Evolutionary conservation across 768 basidiomycete genomes (phyloP), one percentile per base, ranked within the genome.

Genomic region (Podaxis sp.): DNA sequence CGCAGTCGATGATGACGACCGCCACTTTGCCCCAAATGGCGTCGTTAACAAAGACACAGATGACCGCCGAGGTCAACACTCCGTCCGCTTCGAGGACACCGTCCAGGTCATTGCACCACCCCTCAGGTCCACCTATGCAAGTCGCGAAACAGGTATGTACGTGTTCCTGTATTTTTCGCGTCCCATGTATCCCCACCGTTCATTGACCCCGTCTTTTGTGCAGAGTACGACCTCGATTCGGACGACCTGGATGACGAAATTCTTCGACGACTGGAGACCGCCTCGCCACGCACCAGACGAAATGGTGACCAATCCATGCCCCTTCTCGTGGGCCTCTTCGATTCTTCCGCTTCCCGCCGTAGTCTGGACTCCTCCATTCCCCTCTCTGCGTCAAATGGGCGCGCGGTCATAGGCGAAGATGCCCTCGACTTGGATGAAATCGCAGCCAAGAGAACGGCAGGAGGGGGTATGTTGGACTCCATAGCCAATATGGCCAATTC

Each of bases 401-500:
- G 72, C 59, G 72, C 65, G 50, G 72, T 69, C 5, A 70, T 69
- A 25, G 73, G 72, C 62, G 67, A 78, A 64, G 61, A 73, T 50
- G 64, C 81, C 38, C 64, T 89, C 58, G 80, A 94, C 75, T 71
- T 95, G 68, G 83, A 95, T 60, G 87, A 88, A 62, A 73, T 95
- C 32, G 84, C 87, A 46, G 79, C 81, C 21, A 89, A 89, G 70
- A 77, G 79, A 48, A 78, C 74, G 40, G 82, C 86, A 0, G 90
- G 91, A 48, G 91, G 92, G 21, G 86, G 87, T 0, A 73, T 94
- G 77, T 9, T 93, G 1, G 87, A 91, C 68, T 93, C 91, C 6
- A 81, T 92, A 61, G 89, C 91, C 21, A 91, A 95, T 71, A 97
- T 97, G 96, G 91, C 93, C 21, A 98, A 98, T 70, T 94, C 92